These are phyloP conservation scores for Asterochloris sp. DNA, from an alignment of 139 green algal species.

Conservation along the genomic window DNA sequence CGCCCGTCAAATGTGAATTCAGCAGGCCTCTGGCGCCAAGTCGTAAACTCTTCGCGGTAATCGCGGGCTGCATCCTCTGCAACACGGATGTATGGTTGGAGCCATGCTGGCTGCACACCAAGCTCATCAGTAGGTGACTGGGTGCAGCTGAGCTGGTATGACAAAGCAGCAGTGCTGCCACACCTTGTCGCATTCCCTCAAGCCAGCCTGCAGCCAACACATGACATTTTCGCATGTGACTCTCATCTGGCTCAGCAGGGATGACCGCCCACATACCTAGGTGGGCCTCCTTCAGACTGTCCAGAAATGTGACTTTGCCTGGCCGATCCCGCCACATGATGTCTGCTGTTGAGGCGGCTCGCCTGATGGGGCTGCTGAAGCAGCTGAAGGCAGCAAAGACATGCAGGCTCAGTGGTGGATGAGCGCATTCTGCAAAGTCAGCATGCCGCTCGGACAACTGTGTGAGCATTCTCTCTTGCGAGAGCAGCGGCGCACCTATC, in stretches of 20 bases:
- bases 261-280: conserved; percentile 49
- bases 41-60: conserved; percentile 39
- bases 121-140: not conserved
- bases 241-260: not conserved
- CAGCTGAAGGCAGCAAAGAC: conserved; percentile 16
- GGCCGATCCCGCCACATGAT: conserved; percentile 52
- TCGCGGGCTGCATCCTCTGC: conserved; percentile 42
- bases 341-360: conserved; percentile 41
- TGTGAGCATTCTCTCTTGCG: not conserved
- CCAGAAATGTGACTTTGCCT: conserved; percentile 34
- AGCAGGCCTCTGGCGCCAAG: conserved; percentile 53
- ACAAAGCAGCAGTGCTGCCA: not conserved
- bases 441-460: not conserved
- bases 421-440: not conserved
- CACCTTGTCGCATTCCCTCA: conserved; percentile 15
- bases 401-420: not conserved
- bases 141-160: not conserved
- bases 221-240: not conserved
- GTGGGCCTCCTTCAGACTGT: conserved; percentile 49
- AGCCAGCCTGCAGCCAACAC: conserved; percentile 1
- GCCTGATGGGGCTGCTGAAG: conserved; percentile 52
- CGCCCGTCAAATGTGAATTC: conserved; percentile 55
- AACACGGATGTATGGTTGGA: not conserved
- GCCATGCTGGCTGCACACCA: not conserved
- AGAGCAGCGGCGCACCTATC: conserved; percentile 38